Evolutionary conservation across 768 basidiomycete genomes (phyloP).

Genomic region (Russula griseocarnosa): DNA sequence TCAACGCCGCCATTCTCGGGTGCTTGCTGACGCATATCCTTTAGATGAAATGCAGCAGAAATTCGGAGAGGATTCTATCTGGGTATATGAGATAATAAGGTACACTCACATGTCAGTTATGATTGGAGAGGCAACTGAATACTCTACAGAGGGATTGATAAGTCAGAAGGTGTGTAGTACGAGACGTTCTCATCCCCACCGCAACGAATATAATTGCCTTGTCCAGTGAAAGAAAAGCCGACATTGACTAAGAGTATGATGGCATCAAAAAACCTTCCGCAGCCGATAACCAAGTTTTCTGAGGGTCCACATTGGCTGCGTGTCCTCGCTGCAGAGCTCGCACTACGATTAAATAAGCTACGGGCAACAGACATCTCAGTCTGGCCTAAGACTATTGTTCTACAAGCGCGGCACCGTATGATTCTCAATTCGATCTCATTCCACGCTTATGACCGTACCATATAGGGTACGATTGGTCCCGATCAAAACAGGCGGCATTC

Average conservation of each 20-base stretch:
- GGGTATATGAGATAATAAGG: constrained; percentile 92
- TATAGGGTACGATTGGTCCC: constrained; percentile 18
- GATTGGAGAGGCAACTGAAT: not conserved
- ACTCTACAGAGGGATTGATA: constrained; percentile 71
- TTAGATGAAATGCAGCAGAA: constrained; percentile 47
- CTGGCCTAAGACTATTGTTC: constrained; percentile 90
- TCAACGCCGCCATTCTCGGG: not conserved
- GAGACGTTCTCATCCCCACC: not conserved
- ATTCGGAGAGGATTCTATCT: constrained; percentile 78
- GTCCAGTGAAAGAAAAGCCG: constrained; percentile 78
- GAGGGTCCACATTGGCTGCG: constrained; percentile 90
- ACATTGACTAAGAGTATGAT: constrained; percentile 86
- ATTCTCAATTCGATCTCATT: not conserved
- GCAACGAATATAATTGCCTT: not conserved
- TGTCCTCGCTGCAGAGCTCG: constrained; percentile 86
- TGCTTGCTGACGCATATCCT: not conserved
- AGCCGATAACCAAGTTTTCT: constrained; percentile 63
- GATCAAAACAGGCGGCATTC: constrained; percentile 80
- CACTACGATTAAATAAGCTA: constrained; percentile 78
- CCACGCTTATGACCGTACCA: not conserved
- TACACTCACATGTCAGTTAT: constrained; percentile 35
- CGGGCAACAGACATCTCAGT: constrained; percentile 64
- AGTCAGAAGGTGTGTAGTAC: constrained; percentile 64
- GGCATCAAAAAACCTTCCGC: constrained; percentile 90
- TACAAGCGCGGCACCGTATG: constrained; percentile 70